phyloP scores from a whole-genome alignment of 768 basidiomycete genomes.

The Leccinum disarticulatum region DNA sequence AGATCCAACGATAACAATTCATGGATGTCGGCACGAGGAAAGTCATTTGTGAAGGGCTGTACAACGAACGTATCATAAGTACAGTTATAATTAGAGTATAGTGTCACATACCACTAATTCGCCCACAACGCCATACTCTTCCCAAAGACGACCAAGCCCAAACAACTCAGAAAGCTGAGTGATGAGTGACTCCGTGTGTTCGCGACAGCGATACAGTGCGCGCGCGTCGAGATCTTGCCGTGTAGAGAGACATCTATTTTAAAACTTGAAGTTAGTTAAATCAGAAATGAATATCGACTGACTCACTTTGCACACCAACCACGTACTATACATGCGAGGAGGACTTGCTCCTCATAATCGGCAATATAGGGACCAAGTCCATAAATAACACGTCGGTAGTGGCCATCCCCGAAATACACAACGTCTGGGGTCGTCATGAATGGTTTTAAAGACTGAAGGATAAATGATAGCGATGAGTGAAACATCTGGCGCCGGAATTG shows the following conservation, averaged over 20 bases:
- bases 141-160: neutral
- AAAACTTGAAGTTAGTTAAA: too few species aligned
- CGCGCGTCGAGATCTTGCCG: neutral
- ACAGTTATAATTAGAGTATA: neutral
- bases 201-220: neutral
- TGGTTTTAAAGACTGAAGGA: neutral
- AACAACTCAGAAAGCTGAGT: neutral
- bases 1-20: neutral
- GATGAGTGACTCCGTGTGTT: neutral
- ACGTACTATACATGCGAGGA: neutral
- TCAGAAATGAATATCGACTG: too few species aligned
- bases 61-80: too few species aligned
- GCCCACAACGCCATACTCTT: neutral
- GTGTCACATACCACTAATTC: neutral
- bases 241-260: neutral
- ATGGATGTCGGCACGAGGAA: neutral
- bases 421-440: neutral
- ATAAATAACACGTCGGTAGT: neutral
- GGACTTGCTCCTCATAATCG: neutral
- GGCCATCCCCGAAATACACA: neutral
- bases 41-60: neutral
- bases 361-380: neutral
- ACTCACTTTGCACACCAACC: neutral
- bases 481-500: neutral
- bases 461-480: neutral